Evolutionary conservation across 169 alveolate genomes (phyloP).

Genomic region (Eimeria acervulina): DNA sequence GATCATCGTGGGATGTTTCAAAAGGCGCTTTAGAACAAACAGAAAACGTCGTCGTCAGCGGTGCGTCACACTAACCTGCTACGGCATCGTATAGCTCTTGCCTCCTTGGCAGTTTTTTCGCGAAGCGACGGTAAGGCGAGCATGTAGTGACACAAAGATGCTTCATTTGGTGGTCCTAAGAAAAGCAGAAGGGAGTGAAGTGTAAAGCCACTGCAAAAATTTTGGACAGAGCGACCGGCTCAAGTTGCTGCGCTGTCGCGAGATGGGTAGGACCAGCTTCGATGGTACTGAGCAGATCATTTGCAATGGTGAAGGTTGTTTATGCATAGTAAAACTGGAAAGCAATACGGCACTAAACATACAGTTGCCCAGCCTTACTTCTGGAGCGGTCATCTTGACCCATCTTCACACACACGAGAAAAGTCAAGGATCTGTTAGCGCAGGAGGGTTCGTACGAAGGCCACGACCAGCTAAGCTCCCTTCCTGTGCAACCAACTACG

Average conservation of each 20-base stretch:
- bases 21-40: background rate
- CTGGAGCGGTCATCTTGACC: background rate
- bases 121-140: conserved; percentile 64
- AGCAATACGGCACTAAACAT: too few relatives aligned
- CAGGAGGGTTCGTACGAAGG: background rate
- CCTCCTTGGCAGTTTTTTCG: background rate
- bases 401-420: background rate
- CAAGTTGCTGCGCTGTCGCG: background rate
- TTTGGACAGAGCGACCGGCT: background rate
- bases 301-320: background rate
- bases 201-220: background rate
- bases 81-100: conserved; percentile 56
- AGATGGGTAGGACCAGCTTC: background rate
- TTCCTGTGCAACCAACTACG: background rate
- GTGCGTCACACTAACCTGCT: conserved; percentile 13
- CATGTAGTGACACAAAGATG: conserved; percentile 61
- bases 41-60: background rate
- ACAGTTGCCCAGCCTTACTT: background rate
- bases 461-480: background rate
- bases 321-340: background rate
- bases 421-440: background rate
- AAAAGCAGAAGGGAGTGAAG: background rate
- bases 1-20: background rate
- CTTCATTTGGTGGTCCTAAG: conserved; percentile 43
- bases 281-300: background rate